phyloP scores from a whole-genome alignment of 306 rosid genomes.

The Begonia loranthoides region DNA sequence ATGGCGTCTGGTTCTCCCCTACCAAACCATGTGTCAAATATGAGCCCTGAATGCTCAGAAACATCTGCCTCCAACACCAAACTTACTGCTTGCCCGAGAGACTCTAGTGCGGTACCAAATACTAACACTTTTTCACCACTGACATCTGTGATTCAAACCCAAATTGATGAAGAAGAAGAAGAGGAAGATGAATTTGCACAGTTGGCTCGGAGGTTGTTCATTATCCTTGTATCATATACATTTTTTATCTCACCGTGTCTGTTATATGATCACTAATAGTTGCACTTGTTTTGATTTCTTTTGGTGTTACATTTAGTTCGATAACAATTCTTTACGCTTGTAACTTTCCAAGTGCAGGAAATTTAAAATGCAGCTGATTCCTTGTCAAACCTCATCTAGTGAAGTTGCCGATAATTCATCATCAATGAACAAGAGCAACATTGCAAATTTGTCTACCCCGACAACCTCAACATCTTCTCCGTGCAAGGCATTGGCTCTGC shows the following conservation, averaged over 20 bases:
- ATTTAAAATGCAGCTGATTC: slow-evolving; percentile 30
- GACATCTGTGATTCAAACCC: slow-evolving; percentile 20
- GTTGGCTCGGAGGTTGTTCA: slow-evolving; percentile 75
- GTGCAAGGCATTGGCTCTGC: slow-evolving; percentile 48
- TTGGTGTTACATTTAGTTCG: neutral
- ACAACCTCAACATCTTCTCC: slow-evolving; percentile 28
- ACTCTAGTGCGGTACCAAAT: slow-evolving; percentile 31
- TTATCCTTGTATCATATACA: neutral
- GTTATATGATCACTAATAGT: no score
- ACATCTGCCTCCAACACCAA: slow-evolving; percentile 27
- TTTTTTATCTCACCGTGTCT: no score
- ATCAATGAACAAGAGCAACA: slow-evolving; percentile 16
- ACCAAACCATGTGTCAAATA: slow-evolving; percentile 33
- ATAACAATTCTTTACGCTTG: neutral
- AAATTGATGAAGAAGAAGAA: slow-evolving; percentile 60
- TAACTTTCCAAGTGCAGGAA: slow-evolving; percentile 42
- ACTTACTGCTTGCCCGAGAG: slow-evolving; percentile 29
- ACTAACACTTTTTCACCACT: slow-evolving; percentile 21
- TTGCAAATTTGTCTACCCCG: slow-evolving; percentile 17
- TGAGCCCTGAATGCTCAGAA: slow-evolving; percentile 29
- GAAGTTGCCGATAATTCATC: slow-evolving; percentile 26
- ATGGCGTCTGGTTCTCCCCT: slow-evolving; percentile 71
- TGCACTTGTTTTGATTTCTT: neutral
- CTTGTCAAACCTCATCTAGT: slow-evolving; percentile 26
- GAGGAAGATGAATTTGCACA: slow-evolving; percentile 92